Evolutionary conservation across 345 rosid species (phyloP).

Genomic region (Camelina neglecta): DNA sequence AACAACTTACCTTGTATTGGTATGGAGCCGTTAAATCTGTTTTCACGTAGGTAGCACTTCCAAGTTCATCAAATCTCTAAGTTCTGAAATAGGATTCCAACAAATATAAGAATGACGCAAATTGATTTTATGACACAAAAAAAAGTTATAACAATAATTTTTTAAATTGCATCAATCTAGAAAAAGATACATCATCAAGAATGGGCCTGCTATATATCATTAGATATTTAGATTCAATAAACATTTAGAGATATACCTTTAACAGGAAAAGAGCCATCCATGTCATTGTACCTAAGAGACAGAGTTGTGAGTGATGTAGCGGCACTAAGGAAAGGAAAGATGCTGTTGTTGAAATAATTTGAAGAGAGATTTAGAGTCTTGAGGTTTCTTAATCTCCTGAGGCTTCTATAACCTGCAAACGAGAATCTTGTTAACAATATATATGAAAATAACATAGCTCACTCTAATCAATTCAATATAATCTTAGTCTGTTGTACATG

Average conservation of each 20-base stretch:
- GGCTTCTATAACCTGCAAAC: slow-evolving; percentile 6
- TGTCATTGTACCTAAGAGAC: background rate
- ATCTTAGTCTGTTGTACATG: no score
- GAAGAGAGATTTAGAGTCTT: slow-evolving; percentile 18
- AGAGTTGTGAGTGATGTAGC: slow-evolving; percentile 30
- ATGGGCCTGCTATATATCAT: no score
- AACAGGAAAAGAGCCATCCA: background rate
- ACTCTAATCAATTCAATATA: no score
- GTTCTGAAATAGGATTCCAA: background rate
- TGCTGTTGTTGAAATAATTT: background rate
- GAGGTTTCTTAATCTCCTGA: background rate
- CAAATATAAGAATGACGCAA: background rate
- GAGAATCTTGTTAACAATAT: no score
- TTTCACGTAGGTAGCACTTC: background rate
- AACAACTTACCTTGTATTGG: background rate
- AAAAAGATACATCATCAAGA: background rate
- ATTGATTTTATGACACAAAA: no score
- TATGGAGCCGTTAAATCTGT: slow-evolving; percentile 17
- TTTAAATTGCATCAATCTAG: no score
- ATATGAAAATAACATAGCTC: no score
- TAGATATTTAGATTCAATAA: no score
- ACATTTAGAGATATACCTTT: background rate
- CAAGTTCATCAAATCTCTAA: background rate
- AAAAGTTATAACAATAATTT: no score
- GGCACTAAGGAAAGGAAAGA: slow-evolving; percentile 11